Conservation (phyloP, 148 eudicot genomes). For the Rhododendron ferrugineum region DNA sequence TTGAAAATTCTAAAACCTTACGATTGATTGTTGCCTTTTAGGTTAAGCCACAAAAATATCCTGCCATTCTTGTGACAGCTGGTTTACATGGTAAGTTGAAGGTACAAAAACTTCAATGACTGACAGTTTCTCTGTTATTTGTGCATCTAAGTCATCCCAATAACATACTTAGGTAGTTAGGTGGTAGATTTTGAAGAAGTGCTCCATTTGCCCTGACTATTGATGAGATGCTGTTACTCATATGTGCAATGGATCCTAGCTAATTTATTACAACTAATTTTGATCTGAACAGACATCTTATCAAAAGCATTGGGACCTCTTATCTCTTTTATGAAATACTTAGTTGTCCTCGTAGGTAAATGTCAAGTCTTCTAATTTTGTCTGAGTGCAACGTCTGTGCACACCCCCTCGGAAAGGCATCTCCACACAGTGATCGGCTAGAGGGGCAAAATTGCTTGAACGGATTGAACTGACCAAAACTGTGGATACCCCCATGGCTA, state of each 20-base stretch:
- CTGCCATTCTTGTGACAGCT: slow-evolving; percentile 73
- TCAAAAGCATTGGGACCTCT: not conserved
- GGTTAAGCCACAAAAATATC: slow-evolving; percentile 70
- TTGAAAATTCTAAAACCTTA: not conserved
- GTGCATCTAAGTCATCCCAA: not conserved
- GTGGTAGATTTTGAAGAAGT: not conserved
- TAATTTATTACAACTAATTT: not conserved
- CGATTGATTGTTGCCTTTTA: slow-evolving; percentile 15
- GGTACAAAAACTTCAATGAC: not conserved
- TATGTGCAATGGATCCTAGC: not conserved
- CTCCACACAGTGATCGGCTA: too few relatives aligned
- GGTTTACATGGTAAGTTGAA: slow-evolving; percentile 69
- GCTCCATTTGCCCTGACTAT: not conserved
- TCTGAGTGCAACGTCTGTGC: not conserved
- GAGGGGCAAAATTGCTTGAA: too few relatives aligned
- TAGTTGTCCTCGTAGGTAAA: not conserved
- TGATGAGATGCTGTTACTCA: not conserved
- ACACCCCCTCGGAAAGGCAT: too few relatives aligned
- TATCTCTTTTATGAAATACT: not conserved
- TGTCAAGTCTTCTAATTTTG: not conserved
- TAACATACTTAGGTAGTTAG: not conserved
- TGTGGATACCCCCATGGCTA: too few relatives aligned
- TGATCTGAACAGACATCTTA: not conserved
- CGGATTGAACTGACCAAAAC: too few relatives aligned
- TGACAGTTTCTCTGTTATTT: not conserved